Percentiles rank a stretch among this genome's conserved stretches.
Conservation (phyloP, 2,329 filamentous ascomycete genomes). For the Cladobotryum mycophilum region DNA sequence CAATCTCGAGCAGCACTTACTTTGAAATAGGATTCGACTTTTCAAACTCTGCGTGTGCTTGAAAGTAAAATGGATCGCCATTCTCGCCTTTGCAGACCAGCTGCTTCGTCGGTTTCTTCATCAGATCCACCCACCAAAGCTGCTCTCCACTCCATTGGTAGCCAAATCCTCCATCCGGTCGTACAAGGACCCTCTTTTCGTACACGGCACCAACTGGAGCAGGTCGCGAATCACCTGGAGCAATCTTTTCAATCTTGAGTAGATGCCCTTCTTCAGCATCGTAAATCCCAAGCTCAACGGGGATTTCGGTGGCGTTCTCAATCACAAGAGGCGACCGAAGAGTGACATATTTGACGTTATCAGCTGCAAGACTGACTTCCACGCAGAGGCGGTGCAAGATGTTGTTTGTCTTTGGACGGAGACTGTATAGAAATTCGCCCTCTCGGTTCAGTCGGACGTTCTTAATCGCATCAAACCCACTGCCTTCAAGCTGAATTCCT, state of each 20-base stretch:
- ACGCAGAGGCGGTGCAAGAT: conserved; percentile 86
- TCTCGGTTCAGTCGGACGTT: conserved; percentile 90
- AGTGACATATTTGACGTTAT: conserved; percentile 98
- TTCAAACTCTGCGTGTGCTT: conserved; percentile 82
- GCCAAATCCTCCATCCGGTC: conserved; percentile 92
- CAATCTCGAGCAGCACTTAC: conserved; percentile 34
- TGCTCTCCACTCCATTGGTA: conserved; percentile 91
- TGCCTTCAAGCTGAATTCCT: conserved; percentile 79
- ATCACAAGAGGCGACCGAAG: conserved; percentile 85
- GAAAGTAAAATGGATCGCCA: conserved; percentile 92
- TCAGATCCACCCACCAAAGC: conserved; percentile 86
- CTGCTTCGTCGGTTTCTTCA: conserved; percentile 78
- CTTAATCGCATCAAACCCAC: conserved; percentile 85
- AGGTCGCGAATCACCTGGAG: conserved; percentile 82
- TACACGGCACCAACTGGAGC: conserved; percentile 89
- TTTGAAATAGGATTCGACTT: conserved; percentile 74
- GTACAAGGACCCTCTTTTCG: conserved; percentile 78
- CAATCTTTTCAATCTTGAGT: conserved; percentile 95
- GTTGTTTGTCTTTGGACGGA: conserved; percentile 80
- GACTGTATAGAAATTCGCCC: conserved; percentile 82
- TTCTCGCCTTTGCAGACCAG: conserved; percentile 83
- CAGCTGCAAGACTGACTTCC: conserved; percentile 80
- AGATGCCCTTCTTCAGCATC: conserved; percentile 82
- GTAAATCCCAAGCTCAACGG: conserved; percentile 87
- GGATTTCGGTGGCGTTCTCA: conserved; percentile 95